Evolutionary conservation across 345 rosid species (phyloP).

Genomic region (Citrus hindsii): DNA sequence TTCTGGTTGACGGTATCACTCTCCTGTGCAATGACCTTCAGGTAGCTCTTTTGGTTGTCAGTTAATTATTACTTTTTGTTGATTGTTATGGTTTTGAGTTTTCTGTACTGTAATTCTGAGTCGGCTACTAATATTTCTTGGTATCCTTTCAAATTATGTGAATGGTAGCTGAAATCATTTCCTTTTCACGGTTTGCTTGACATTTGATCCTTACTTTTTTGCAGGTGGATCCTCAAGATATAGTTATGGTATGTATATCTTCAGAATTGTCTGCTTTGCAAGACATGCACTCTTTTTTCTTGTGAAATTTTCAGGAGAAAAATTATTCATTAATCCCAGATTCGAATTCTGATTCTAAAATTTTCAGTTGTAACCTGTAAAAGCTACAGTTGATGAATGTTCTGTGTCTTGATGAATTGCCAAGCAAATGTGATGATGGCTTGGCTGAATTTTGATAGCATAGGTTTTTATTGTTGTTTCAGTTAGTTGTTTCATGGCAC

Average conservation of each 20-base stretch:
- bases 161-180: background rate
- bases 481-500: constrained; percentile 99
- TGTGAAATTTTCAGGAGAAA: background rate
- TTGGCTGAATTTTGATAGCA: constrained; percentile 1
- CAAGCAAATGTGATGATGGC: background rate
- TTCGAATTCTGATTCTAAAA: background rate
- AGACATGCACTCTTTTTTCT: background rate
- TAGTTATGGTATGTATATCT: constrained; percentile 70
- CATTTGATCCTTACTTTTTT: constrained; percentile 18
- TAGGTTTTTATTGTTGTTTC: constrained; percentile 20
- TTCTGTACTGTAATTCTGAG: background rate
- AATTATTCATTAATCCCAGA: background rate
- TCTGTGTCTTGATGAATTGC: background rate
- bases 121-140: background rate
- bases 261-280: background rate
- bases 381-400: background rate
- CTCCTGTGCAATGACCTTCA: constrained; percentile 75
- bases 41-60: constrained; percentile 31
- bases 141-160: background rate
- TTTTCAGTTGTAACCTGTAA: background rate
- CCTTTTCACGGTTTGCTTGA: constrained; percentile 9
- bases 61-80: background rate
- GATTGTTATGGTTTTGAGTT: background rate
- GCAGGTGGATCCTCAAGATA: constrained; percentile 99
- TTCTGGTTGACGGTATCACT: constrained; percentile 68